Evolutionary conservation across 768 basidiomycete genomes (phyloP).

Genomic region (Leccinellum rugosiceps): DNA sequence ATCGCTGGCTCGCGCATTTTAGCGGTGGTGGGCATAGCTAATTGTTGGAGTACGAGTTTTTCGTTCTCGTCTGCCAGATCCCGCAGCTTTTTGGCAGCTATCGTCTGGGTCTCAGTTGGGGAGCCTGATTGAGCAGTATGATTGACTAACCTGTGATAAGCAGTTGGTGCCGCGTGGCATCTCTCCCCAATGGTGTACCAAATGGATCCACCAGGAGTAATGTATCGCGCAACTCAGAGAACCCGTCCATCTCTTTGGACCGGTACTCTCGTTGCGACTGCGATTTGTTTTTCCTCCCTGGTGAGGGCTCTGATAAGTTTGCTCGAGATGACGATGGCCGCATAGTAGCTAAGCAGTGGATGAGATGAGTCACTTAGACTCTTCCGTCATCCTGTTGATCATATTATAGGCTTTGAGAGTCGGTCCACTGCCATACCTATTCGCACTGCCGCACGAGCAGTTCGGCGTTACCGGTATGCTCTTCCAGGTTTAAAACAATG

Average conservation of each 20-base stretch:
- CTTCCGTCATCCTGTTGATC: background rate
- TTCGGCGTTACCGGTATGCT: background rate
- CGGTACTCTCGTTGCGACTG: constrained; percentile 31
- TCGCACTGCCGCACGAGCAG: background rate
- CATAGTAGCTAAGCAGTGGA: constrained; percentile 11
- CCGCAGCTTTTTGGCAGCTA: constrained; percentile 50
- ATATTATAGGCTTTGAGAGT: constrained; percentile 15
- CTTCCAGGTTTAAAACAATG: background rate
- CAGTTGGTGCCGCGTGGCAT: constrained; percentile 30
- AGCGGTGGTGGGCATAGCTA: constrained; percentile 5
- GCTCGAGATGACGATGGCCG: constrained; percentile 10
- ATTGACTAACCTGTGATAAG: constrained; percentile 21
- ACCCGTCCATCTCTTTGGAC: constrained; percentile 30
- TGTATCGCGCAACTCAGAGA: constrained; percentile 28
- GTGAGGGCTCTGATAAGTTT: constrained; percentile 1
- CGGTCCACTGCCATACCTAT: constrained; percentile 2
- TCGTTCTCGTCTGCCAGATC: constrained; percentile 25
- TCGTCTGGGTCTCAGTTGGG: constrained; percentile 4
- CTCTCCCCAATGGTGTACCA: constrained; percentile 22
- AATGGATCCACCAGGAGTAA: constrained; percentile 25
- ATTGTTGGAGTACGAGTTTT: constrained; percentile 13
- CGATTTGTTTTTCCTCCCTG: constrained; percentile 20
- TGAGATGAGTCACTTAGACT: constrained; percentile 9
- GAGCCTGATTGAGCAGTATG: background rate
- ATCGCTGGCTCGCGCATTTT: background rate